Conservation (phyloP, 352 stramenopile species). For the Globisporangium takayamanum region DNA sequence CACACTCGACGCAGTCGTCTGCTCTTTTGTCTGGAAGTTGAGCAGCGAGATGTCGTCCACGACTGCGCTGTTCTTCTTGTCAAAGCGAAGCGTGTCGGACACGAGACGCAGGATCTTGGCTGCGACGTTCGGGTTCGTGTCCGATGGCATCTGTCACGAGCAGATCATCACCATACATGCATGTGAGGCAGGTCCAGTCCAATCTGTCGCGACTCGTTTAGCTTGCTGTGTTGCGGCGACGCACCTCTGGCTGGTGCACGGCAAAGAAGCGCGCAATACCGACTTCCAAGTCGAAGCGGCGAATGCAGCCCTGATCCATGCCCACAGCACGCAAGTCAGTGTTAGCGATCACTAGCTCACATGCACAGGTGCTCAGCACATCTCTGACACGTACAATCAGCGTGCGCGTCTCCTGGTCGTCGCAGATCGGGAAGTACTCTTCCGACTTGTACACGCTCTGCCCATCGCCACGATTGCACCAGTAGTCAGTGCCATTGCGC, state of each 20-base stretch:
- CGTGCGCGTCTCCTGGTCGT: conserved; percentile 38
- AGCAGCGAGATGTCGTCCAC: conserved; percentile 67
- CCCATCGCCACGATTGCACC: background rate
- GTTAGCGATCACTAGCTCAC: too few relatives aligned
- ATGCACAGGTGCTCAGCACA: background rate
- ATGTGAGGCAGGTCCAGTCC: too few relatives aligned
- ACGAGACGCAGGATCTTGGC: conserved; percentile 66
- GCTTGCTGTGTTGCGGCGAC: background rate
- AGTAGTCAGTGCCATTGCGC: background rate
- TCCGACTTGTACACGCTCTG: conserved; percentile 73
- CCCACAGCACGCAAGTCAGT: background rate
- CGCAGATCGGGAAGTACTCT: conserved; percentile 77
- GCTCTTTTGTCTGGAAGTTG: conserved; percentile 58
- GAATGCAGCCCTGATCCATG: conserved; percentile 42
- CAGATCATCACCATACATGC: background rate
- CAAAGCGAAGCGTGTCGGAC: conserved; percentile 60
- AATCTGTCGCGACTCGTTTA: background rate
- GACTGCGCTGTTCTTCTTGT: conserved; percentile 51
- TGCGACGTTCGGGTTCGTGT: conserved; percentile 55
- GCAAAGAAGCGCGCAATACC: conserved; percentile 70
- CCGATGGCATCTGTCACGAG: conserved; percentile 37
- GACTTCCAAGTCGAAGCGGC: conserved; percentile 72
- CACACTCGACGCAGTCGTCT: conserved; percentile 32
- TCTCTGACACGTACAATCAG: conserved; percentile 34
- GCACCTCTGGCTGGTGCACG: conserved; percentile 51